Base-by-base conservation (phyloP, 208 protist species). In the Angomonas desouzai region DNA sequence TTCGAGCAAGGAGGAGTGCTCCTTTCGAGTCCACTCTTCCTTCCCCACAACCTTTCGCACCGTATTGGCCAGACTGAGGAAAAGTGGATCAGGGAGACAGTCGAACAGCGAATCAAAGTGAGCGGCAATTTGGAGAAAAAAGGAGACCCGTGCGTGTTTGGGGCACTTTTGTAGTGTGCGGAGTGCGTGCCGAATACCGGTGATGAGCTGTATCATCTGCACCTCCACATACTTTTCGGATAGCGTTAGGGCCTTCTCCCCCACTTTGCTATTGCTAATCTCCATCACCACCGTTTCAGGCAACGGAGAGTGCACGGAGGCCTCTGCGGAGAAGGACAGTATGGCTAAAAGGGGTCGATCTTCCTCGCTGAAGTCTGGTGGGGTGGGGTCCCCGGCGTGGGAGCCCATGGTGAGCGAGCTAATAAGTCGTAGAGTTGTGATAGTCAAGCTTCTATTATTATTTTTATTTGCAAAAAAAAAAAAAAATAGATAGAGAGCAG, bases 81-180 rank as follows among this genome's bases (percentile, higher is more conserved):
- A 80, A 18, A 94, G 70, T 13, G 81, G 84, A 29, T 94, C 87
- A 0, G 87, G 83, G 7, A 94, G 28, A 28, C 83, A 51, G 10
- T 47, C 16, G 22, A 79, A 59, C 16, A 91, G 60, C 25, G 6
- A 32, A 18, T 57, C 43, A 1, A 94, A 38, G 38, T 77, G 64
- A 47, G 63, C 55, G 0, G 38, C 36, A 7, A 85, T 28, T 1
- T 71, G 40, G 18, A 48, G 22, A 48, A 55, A 76, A 51, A 84
- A 72, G 11, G 28, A 27, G 16, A 58, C 27, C 10, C 66, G 58
- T 16, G 68, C 70, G 47, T 81, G 61, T 23, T 55, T 0, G 6
- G 75, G 55, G 58, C 73, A 77, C 23, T 68, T 67, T 33, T 87
- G 83, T 47, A 85, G 48, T 56, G 80, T 64, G 6, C 80, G 70